These are phyloP conservation scores for Dothidotthia symphoricarpi DNA, from an alignment of 2,329 filamentous ascomycete species.

Conservation along the genomic window DNA sequence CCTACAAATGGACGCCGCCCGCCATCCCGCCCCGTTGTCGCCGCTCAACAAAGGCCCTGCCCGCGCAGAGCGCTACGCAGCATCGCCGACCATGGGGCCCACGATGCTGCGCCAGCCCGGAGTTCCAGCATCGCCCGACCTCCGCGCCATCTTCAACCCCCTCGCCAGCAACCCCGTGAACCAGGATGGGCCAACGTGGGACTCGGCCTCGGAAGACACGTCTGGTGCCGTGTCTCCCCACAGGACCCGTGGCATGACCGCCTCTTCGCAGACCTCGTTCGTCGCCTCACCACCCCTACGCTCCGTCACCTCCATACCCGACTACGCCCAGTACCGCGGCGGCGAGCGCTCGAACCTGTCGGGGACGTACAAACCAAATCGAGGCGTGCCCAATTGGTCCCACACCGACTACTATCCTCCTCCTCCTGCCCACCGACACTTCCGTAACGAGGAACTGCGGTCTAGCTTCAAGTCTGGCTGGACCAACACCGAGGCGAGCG, in stretches of 20 bases:
- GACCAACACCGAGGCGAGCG: constrained; percentile 56
- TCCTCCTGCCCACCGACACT: constrained; percentile 25
- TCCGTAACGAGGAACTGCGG: constrained; percentile 47
- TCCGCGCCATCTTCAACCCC: constrained; percentile 35
- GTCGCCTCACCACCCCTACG: constrained; percentile 29
- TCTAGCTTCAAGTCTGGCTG: constrained; percentile 61
- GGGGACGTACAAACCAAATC: constrained; percentile 39
- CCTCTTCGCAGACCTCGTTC: constrained; percentile 29
- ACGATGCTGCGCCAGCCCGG: constrained; percentile 26
- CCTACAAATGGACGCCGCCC: constrained; percentile 33
- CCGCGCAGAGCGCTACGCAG: constrained; percentile 16
- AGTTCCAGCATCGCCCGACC: constrained; percentile 30
- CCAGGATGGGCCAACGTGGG: constrained; percentile 24
- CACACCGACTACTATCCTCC: constrained; percentile 35
- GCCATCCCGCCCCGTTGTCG: constrained; percentile 32
- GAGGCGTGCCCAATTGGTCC: constrained; percentile 38
- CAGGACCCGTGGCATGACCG: constrained; percentile 35
- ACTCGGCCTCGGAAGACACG: constrained; percentile 23
- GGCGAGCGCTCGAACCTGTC: constrained; percentile 32
- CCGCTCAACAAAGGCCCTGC: constrained; percentile 27
- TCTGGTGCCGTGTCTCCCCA: constrained; percentile 14
- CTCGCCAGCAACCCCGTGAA: constrained; percentile 38
- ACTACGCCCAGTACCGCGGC: constrained; percentile 33
- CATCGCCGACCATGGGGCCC: constrained; percentile 29
- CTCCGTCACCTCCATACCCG: constrained; percentile 40